phyloP scores from a whole-genome alignment of 1,284 basidiomycete species.

The Psilocybe mexicana region DNA sequence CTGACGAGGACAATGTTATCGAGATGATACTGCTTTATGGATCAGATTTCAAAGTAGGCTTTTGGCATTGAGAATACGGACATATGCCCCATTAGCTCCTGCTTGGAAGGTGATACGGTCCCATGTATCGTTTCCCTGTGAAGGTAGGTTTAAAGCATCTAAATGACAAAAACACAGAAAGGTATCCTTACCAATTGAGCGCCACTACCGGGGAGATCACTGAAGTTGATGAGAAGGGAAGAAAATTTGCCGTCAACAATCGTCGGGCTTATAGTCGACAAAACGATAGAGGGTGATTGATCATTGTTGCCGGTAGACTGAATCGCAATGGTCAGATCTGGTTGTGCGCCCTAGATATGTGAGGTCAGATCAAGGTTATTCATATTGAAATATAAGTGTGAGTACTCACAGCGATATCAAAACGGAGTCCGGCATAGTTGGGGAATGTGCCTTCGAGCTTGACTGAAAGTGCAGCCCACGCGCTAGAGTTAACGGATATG shows the following conservation, averaged over 20 bases:
- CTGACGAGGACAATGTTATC: constrained; percentile 47
- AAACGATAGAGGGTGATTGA: constrained; percentile 38
- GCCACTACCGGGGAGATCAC: constrained; percentile 41
- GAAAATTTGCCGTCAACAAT: constrained; percentile 39
- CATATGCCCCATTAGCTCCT: constrained; percentile 42
- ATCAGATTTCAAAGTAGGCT: not conserved
- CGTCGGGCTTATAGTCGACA: constrained; percentile 39
- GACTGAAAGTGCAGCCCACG: constrained; percentile 45
- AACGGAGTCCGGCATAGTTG: constrained; percentile 43
- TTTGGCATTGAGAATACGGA: constrained; percentile 20
- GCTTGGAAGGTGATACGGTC: constrained; percentile 50
- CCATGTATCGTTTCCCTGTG: constrained; percentile 42
- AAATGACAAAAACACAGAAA: constrained; percentile 3
- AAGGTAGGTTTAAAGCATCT: not conserved
- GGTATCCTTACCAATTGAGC: constrained; percentile 30
- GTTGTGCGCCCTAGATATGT: constrained; percentile 43
- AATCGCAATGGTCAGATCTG: constrained; percentile 42
- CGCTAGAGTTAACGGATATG: constrained; percentile 41
- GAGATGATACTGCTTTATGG: constrained; percentile 40
- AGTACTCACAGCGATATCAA: constrained; percentile 42
- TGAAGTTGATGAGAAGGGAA: constrained; percentile 46
- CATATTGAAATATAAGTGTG: constrained; percentile 13
- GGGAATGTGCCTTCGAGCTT: constrained; percentile 40
- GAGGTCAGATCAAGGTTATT: constrained; percentile 9
- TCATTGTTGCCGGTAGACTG: constrained; percentile 36